Evolutionary conservation across 2,329 filamentous ascomycete genomes (phyloP), one percentile per base, ranked within the genome.

Genomic region (Amauroascus niger): DNA sequence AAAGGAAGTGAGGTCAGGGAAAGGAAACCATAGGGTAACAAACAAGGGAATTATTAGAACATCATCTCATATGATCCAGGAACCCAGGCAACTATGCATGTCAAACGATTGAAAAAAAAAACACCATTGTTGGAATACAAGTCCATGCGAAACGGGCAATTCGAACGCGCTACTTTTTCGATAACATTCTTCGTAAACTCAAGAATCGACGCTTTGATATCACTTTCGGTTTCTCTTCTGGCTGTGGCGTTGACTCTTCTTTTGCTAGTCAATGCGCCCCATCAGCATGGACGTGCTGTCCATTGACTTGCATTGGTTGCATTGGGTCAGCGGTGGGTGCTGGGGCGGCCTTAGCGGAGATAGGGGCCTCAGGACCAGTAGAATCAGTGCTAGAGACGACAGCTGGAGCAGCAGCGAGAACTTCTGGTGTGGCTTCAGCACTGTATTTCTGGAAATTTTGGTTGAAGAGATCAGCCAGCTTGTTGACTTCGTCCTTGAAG

Each of bases 381-480:
- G 39, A 8, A 13, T 30, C 22, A 11, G 28, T 8, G 20, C 18
- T 32, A n/a, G 48, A 50, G 22, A 26, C 28, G 40, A 67, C 62
- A 44, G 67, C 61, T 45, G 73, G 73, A 40, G 70, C 72, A 51
- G 73, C 73, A 53, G 68, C 82, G 72, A 87, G 81, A 47, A 90
- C 87, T 35, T 91, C 87, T 62, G 80, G 77, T 30, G 87, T 90
- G 24, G 89, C 88, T 72, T 95, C 82, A 63, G 83, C 83, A 65
- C 84, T 79, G 76, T 95, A 96, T 79, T 96, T 95, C 78, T 88
- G 83, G 76, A 98, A 98, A 81, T 98, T 98, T 75, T 96, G 88
- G 66, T 84, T 82, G 79, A 98, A 98, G 59, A 97, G 81, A 59
- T 74, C 77, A 64, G 84, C 93, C 33, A 98, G 83, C 80, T 96